These are phyloP conservation scores for Lipomyces yamanashiensis DNA, from an alignment of 805 yeast genomes.

Conservation along the genomic window DNA sequence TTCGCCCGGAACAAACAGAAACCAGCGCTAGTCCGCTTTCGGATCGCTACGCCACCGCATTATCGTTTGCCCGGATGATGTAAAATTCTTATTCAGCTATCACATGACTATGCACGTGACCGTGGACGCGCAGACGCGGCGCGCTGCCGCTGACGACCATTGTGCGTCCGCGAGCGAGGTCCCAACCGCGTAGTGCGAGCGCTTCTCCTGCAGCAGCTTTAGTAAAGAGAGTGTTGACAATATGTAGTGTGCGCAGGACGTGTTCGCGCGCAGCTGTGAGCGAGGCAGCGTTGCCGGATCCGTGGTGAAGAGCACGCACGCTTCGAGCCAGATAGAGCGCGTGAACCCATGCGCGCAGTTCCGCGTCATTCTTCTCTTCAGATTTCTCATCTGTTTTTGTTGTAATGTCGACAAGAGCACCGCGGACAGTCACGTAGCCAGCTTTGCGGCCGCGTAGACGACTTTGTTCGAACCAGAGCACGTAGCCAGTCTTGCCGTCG, in stretches of 20 bases:
- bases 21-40: constrained; percentile 6
- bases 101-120: not conserved
- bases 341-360: constrained; percentile 43
- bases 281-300: constrained; percentile 5
- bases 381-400: not conserved
- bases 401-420: constrained; percentile 33
- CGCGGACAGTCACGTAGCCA: constrained; percentile 31
- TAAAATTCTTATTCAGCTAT: too few species aligned
- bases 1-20: constrained; percentile 4
- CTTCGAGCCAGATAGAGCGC: constrained; percentile 39
- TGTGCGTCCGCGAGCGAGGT: constrained; percentile 25
- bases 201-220: constrained; percentile 10
- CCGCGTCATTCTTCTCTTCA: constrained; percentile 8
- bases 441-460: constrained; percentile 20
- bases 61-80: constrained; percentile 2
- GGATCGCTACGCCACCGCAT: constrained; percentile 1
- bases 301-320: constrained; percentile 12
- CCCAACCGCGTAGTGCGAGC: constrained; percentile 22
- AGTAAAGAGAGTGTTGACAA: constrained; percentile 20
- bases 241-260: constrained; percentile 14
- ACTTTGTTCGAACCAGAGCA: constrained; percentile 33
- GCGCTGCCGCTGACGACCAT: constrained; percentile 32
- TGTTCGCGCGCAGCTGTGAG: constrained; percentile 20
- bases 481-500: constrained; percentile 36
- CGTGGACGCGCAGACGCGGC: constrained; percentile 21